These are phyloP conservation scores for Cicer pinnatifidum DNA, from an alignment of 306 rosid species.

Conservation along the genomic window DNA sequence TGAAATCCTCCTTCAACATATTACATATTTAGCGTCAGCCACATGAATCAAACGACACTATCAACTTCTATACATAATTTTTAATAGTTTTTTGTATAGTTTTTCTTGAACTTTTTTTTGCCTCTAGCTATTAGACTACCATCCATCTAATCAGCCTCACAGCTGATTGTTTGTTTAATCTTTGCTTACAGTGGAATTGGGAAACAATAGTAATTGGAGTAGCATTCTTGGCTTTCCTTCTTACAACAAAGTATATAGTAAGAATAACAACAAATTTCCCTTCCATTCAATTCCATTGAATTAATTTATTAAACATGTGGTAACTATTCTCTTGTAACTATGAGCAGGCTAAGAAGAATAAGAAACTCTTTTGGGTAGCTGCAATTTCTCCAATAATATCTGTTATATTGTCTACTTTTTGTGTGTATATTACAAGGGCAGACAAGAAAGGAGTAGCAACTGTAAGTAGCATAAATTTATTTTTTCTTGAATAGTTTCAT, in stretches of 20 bases:
- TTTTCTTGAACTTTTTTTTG: too few relatives aligned
- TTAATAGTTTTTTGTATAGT: too few relatives aligned
- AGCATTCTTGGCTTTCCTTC: constrained; percentile 69
- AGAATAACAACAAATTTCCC: constrained; percentile 32
- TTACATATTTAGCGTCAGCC: too few relatives aligned
- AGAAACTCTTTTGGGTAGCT: constrained; percentile 77
- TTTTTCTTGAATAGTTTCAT: not conserved
- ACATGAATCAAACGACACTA: too few relatives aligned
- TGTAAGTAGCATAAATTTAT: constrained; percentile 56
- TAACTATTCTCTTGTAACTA: not conserved
- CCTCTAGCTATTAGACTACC: too few relatives aligned
- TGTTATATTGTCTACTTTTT: constrained; percentile 71
- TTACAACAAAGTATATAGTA: constrained; percentile 68
- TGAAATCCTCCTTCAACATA: too few relatives aligned
- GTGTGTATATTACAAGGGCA: constrained; percentile 72
- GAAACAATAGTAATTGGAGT: constrained; percentile 70
- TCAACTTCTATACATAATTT: too few relatives aligned
- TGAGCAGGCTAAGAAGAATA: constrained; percentile 67
- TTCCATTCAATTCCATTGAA: constrained; percentile 20
- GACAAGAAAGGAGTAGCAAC: constrained; percentile 69
- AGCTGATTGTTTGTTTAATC: constrained; percentile 7
- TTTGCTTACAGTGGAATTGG: constrained; percentile 90
- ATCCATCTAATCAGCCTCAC: not conserved
- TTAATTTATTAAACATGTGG: not conserved
- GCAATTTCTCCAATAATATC: constrained; percentile 84